Percentiles rank a stretch among this genome's conserved stretches.
Conservation (phyloP, 2,329 filamentous ascomycete genomes). For the Pseudopyrenochaeta lycopersici region DNA sequence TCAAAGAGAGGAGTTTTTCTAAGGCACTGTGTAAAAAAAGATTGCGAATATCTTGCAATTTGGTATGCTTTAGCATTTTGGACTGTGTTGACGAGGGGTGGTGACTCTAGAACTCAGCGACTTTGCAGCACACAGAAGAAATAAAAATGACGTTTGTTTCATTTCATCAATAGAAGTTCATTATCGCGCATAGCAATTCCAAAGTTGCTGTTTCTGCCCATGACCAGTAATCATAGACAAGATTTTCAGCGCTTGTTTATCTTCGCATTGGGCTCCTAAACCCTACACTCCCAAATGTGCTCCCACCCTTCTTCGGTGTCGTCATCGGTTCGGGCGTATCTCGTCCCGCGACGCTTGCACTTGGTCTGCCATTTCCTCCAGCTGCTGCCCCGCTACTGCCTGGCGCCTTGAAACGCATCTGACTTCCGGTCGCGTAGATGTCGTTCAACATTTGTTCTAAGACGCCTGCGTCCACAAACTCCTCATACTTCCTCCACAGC, state of each 20-base stretch:
- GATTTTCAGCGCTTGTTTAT: neutral
- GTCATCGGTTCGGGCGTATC: slow-evolving; percentile 65
- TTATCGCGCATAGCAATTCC: too few relatives aligned
- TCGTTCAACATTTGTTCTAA: slow-evolving; percentile 85
- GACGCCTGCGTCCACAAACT: slow-evolving; percentile 87
- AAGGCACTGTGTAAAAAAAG: too few relatives aligned
- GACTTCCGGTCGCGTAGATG: slow-evolving; percentile 74
- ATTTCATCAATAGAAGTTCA: too few relatives aligned
- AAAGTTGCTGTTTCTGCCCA: too few relatives aligned
- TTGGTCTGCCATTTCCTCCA: slow-evolving; percentile 15
- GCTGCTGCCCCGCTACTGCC: slow-evolving; percentile 30
- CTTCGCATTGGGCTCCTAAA: slow-evolving; percentile 46
- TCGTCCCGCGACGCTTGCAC: slow-evolving; percentile 44
- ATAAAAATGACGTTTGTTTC: too few relatives aligned
- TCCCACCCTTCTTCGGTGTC: slow-evolving; percentile 58
- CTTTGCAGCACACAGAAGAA: too few relatives aligned
- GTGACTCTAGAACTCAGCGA: too few relatives aligned
- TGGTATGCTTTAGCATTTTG: too few relatives aligned
- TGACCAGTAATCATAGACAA: too few relatives aligned
- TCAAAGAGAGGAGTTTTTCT: too few relatives aligned
- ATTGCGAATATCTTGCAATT: too few relatives aligned
- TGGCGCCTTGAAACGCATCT: slow-evolving; percentile 56
- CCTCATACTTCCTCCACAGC: slow-evolving; percentile 87
- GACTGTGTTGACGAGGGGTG: too few relatives aligned
- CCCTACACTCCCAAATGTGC: slow-evolving; percentile 47